phyloP scores from a whole-genome alignment of 805 yeast genomes.

The Komagataella mondaviorum region DNA sequence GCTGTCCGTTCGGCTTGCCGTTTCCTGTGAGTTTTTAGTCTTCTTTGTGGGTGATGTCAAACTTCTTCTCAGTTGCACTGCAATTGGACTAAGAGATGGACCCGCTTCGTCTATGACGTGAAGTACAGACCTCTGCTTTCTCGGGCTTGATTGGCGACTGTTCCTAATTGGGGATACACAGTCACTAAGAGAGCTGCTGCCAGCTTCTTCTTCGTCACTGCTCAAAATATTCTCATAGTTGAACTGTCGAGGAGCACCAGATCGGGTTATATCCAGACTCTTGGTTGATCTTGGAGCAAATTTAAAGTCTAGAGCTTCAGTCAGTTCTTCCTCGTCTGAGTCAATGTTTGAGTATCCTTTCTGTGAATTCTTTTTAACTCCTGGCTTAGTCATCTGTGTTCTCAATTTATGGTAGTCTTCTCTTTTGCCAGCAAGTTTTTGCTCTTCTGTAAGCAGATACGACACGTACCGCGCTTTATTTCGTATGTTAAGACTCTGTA shows the following conservation, averaged over 20 bases:
- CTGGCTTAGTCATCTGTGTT: conserved; percentile 27
- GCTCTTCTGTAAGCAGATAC: conserved; percentile 17
- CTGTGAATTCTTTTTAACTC: conserved; percentile 7
- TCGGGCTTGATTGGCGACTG: neutral
- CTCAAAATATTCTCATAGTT: conserved; percentile 6
- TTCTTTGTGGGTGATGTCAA: neutral
- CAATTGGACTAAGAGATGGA: neutral
- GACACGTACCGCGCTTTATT: conserved; percentile 21
- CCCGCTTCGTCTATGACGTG: neutral
- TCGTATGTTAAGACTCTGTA: conserved; percentile 20
- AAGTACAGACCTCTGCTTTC: neutral
- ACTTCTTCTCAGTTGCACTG: neutral
- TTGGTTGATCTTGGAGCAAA: conserved; percentile 6
- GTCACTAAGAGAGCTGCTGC: conserved; percentile 1
- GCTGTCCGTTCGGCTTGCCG: neutral
- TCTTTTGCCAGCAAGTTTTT: conserved; percentile 24
- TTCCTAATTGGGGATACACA: neutral
- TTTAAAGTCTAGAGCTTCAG: conserved; percentile 2
- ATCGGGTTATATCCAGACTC: conserved; percentile 18
- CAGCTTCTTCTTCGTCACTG: conserved; percentile 5
- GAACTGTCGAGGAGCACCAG: conserved; percentile 3
- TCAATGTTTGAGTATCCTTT: conserved; percentile 13
- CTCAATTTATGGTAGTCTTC: conserved; percentile 25
- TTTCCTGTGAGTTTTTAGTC: neutral
- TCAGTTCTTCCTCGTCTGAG: conserved; percentile 8